Base-by-base conservation (phyloP, 1,284 basidiomycete genomes). In the Mrakiaceae sp. region DNA sequence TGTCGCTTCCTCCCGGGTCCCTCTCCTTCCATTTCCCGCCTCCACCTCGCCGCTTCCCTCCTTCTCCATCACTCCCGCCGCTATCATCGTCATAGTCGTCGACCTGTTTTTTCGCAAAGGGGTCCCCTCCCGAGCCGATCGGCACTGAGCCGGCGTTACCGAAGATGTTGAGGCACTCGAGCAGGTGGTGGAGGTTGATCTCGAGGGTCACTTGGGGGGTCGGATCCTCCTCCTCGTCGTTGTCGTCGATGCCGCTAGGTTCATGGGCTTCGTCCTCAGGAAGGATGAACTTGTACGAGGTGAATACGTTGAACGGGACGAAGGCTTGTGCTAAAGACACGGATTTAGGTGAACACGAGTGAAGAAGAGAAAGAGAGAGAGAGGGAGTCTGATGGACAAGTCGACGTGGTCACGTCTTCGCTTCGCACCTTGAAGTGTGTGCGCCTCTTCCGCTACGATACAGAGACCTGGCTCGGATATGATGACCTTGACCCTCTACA, bases 91-190 rank as follows among this genome's bases (percentile, higher is more conserved):
- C 80, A 42, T 82, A 82, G 1, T 67, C 67, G 44, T 56, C 61
- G 51, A 48, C 54, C 54, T 16, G 58, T 60, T 55, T 62, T 51
- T 48, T 65, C 63, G 9, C 67, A 62, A 51, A 58, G 42, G 12
- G 58, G 59, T 55, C 66, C 53, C 66, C 67, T 62, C 16, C 63
- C 59, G 56, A 66, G 43, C 16, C 62, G 27, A 40, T 52, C 50
- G 8, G 59, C 59, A 16, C 42, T 59, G 40, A 67, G 27, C 57
- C 68, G 55, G 46, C 67, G 39, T 57, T 66, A 61, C 93, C 92
- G 71, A 94, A 96, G 64, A 96, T 86, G 73, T 94, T 92, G 53
- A 97, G 80, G 70, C 90, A 93, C 70, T 94, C 90, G 64, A 95
- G 82, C 63, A 95, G 77, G 0, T 86, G 86, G 71, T 84, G 83